Conservation (phyloP, 345 rosid genomes). For the Fremontodendron californicum region DNA sequence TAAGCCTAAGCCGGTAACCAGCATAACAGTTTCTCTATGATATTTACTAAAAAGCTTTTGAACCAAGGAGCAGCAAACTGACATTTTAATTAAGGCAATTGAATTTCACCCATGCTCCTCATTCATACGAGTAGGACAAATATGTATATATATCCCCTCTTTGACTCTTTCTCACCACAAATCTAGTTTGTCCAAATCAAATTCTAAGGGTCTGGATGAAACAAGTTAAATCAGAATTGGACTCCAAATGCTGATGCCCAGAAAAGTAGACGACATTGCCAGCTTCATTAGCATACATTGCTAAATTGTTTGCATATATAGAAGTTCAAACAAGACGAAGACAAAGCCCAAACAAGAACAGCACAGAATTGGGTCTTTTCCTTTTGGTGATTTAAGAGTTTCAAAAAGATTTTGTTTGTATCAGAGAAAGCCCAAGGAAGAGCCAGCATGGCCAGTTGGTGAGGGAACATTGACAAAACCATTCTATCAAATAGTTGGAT, state of each 20-base stretch:
- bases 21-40: too few relatives aligned
- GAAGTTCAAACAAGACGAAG: not conserved
- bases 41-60: too few relatives aligned
- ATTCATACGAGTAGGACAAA: not conserved
- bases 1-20: too few relatives aligned
- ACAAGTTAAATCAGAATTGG: not conserved
- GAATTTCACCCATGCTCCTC: not conserved
- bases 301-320: not conserved
- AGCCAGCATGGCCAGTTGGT: constrained; percentile 27
- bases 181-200: not conserved
- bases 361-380: not conserved
- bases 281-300: not conserved
- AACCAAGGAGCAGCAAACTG: not conserved
- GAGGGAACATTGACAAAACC: constrained; percentile 32
- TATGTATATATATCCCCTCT: not conserved
- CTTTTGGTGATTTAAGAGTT: not conserved
- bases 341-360: not conserved
- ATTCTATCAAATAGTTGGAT: constrained; percentile 1
- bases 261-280: not conserved
- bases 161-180: not conserved
- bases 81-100: not conserved
- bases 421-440: too few relatives aligned
- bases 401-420: too few relatives aligned
- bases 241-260: not conserved
- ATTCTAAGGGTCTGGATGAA: not conserved